A percentile compares a stretch with the other conserved stretches of the same genome.
These are phyloP conservation scores for Excoecaria agallocha DNA, from an alignment of 345 rosid genomes.

Conservation along the genomic window DNA sequence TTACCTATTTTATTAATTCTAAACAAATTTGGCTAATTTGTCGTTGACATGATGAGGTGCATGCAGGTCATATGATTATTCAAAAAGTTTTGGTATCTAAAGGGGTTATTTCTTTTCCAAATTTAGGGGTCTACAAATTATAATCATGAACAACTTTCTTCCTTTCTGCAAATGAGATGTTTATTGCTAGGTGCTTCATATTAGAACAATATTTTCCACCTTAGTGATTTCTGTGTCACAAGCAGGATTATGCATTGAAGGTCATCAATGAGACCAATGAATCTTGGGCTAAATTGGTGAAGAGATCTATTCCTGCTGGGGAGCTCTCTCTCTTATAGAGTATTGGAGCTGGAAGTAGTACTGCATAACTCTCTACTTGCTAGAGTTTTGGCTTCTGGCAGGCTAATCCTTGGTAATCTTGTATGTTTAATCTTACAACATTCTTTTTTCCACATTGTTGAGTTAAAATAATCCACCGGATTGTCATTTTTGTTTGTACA, in stretches of 20 bases:
- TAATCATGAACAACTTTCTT: background rate
- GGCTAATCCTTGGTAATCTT: constrained; percentile 8
- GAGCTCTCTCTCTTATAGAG: constrained; percentile 54
- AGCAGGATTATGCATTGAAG: constrained; percentile 79
- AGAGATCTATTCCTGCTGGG: constrained; percentile 61
- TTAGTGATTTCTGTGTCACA: constrained; percentile 1
- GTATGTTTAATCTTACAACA: background rate
- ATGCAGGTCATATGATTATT: too few relatives aligned
- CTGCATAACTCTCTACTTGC: constrained; percentile 4
- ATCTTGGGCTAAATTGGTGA: constrained; percentile 81
- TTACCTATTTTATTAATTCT: too few relatives aligned
- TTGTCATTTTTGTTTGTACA: background rate
- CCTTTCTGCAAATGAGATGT: too few relatives aligned
- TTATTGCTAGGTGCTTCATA: too few relatives aligned
- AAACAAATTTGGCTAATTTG: too few relatives aligned
- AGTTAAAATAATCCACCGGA: constrained; percentile 2
- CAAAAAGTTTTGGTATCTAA: too few relatives aligned
- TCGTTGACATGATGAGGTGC: too few relatives aligned
- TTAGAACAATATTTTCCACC: background rate
- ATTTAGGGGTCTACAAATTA: background rate
- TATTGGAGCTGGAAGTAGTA: constrained; percentile 6
- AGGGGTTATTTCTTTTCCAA: too few relatives aligned
- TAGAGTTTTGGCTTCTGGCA: constrained; percentile 12
- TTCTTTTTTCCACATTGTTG: background rate
- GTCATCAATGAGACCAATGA: constrained; percentile 77